phyloP scores from a whole-genome alignment of 2,329 filamentous ascomycete species.

The Alternaria ventricosa region DNA sequence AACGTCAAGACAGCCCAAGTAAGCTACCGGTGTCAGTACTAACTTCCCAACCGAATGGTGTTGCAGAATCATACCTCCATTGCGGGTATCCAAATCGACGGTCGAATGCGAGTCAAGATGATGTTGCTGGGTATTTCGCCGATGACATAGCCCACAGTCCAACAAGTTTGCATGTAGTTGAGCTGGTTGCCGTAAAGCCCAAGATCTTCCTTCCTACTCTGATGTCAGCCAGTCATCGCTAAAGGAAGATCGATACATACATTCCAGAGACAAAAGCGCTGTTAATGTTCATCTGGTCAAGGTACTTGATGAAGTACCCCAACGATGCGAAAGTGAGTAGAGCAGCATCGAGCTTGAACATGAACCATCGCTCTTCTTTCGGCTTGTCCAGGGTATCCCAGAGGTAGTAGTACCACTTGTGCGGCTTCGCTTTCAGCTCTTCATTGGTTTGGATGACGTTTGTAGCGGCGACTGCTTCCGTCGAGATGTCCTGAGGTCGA shows the following conservation, averaged over 20 bases:
- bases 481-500: not conserved
- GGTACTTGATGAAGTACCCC: slow-evolving; percentile 32
- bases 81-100: slow-evolving; percentile 13
- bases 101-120: slow-evolving; percentile 28
- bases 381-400: slow-evolving; percentile 31
- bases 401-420: slow-evolving; percentile 26
- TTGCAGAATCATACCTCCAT: slow-evolving; percentile 10
- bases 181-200: slow-evolving; percentile 28
- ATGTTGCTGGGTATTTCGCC: slow-evolving; percentile 32
- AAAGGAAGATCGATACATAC: not conserved
- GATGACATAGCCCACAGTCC: slow-evolving; percentile 65
- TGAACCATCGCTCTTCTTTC: slow-evolving; percentile 30
- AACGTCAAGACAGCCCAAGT: slow-evolving; percentile 11
- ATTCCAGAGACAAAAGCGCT: slow-evolving; percentile 38
- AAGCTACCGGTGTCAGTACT: not conserved
- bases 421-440: not conserved
- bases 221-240: not conserved
- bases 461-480: not conserved
- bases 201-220: slow-evolving; percentile 29
- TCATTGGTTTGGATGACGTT: not conserved
- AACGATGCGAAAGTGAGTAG: slow-evolving; percentile 56
- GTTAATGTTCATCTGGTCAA: slow-evolving; percentile 33
- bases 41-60: not conserved
- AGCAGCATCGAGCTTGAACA: slow-evolving; percentile 42
- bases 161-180: slow-evolving; percentile 60